Conservation (phyloP, 192 early-diverging fungal species). For the Coemansia brasiliensis region DNA sequence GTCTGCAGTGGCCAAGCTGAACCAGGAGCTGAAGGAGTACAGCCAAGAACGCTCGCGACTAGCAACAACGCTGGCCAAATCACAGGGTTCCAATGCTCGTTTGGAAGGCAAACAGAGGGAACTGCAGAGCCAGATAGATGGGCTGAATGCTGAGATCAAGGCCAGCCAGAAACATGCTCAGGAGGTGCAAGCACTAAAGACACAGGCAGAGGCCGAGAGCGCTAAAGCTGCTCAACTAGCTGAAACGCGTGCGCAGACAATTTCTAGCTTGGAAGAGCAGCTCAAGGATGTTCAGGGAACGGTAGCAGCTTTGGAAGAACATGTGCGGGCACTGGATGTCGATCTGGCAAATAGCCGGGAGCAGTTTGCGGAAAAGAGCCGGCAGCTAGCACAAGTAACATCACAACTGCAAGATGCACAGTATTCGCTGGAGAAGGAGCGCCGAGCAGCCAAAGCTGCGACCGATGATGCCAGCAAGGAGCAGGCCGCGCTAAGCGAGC, state of each 20-base stretch:
- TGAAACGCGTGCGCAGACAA: neutral
- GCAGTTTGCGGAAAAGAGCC: conserved; percentile 54
- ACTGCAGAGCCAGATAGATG: conserved; percentile 17
- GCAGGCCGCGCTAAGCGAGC: conserved; percentile 16
- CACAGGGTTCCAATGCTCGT: conserved; percentile 25
- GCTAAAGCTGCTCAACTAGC: conserved; percentile 3
- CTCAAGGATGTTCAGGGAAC: conserved; percentile 20
- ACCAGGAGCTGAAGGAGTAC: neutral
- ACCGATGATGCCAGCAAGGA: conserved; percentile 23
- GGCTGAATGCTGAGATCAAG: neutral
- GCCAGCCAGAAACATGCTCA: neutral
- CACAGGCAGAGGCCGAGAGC: conserved; percentile 2
- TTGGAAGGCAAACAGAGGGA: conserved; percentile 29
- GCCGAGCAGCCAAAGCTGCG: conserved; percentile 13
- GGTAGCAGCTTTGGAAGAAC: conserved; percentile 24
- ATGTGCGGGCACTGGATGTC: conserved; percentile 42
- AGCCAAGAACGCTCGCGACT: conserved; percentile 28
- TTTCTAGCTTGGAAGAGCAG: conserved; percentile 18
- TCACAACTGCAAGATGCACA: conserved; percentile 47
- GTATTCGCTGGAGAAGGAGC: conserved; percentile 44
- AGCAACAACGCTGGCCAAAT: conserved; percentile 36
- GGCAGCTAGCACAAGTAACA: conserved; percentile 28
- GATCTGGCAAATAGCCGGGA: conserved; percentile 52
- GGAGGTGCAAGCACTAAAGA: neutral
- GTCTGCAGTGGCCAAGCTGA: neutral